Evolutionary conservation across 306 rosid species (phyloP).

Genomic region (Clitoria ternatea): DNA sequence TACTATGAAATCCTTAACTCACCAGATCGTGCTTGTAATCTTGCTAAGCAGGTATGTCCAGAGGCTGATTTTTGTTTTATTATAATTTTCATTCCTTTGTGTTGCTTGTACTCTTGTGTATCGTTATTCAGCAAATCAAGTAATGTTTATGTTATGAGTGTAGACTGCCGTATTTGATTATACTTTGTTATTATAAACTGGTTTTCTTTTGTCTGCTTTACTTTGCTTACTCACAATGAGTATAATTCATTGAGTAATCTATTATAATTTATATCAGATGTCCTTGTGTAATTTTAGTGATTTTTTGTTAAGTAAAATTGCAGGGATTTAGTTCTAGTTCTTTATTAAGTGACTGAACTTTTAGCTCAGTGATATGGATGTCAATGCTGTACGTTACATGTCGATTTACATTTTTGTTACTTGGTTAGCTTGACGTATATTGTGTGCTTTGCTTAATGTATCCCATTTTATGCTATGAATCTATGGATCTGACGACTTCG

Average conservation of each 20-base stretch:
- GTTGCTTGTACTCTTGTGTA: background rate
- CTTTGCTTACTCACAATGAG: background rate
- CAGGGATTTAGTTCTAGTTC: background rate
- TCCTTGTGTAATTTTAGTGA: background rate
- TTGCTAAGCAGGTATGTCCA: slow-evolving; percentile 72
- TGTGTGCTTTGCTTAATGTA: background rate
- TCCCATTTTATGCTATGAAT: background rate
- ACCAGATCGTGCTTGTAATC: slow-evolving; percentile 96
- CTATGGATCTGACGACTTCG: background rate
- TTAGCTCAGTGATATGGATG: background rate
- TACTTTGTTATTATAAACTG: background rate
- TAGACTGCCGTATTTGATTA: background rate
- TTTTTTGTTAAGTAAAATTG: background rate
- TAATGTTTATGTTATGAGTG: background rate
- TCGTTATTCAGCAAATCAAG: background rate
- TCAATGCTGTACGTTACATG: background rate
- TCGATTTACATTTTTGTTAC: background rate
- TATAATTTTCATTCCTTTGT: too few species aligned
- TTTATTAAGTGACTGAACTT: background rate
- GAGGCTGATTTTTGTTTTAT: background rate
- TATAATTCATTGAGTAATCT: background rate
- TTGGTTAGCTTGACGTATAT: background rate
- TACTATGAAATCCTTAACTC: slow-evolving; percentile 96
- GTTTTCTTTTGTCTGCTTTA: background rate
- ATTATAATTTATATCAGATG: background rate